Base-by-base conservation (phyloP, 768 basidiomycete species). In the Wakefieldia striispora region DNA sequence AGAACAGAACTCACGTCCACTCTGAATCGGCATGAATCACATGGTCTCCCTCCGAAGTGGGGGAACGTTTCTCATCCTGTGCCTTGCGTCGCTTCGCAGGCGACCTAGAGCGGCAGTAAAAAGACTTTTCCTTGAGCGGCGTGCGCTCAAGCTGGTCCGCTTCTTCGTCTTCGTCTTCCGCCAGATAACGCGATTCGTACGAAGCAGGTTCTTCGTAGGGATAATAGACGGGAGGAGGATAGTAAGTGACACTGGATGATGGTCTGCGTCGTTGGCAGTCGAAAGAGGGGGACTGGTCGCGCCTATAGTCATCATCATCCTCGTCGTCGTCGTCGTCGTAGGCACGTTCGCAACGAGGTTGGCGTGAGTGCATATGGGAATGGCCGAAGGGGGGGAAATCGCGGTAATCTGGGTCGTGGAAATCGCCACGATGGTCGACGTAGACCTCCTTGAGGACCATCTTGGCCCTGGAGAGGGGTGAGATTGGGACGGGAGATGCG, bases 361-460 rank as follows among this genome's bases (percentile, higher is more conserved):
- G 64, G 27, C 63, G 57, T 13, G 62, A 43, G 17, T 60, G 53
- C 45, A 46, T 24, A 37, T 58, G 55, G 10, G 55, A 21, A 36
- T 59, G 49, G 14, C 44, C 45, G 40, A 72, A 59, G 31, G 73
- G 60, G 24, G 83, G 83, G 51, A 85, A 85, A 67, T 83, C 75
- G 53, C 82, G 74, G 67, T 76, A 85, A 60, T 85, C 83, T 20
- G 83, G 83, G 64, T 85, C 83, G 59, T 85, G 83, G 21, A 83
- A 70, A 64, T 82, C 77, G 42, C 83, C 83, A 51, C 77, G 71
- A 62, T 70, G 71, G 72, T 85, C 83, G 53, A 83, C 76, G 60
- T 83, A 83, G 50, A 75, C 81, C 37, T 64, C 57, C 31, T 36
- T 61, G 14, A 54, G 47, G 1, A 45, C 40, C 45, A 58, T 53